Evolutionary conservation across 805 yeast species (phyloP).

Genomic region (Maudiozyma bulderi): DNA sequence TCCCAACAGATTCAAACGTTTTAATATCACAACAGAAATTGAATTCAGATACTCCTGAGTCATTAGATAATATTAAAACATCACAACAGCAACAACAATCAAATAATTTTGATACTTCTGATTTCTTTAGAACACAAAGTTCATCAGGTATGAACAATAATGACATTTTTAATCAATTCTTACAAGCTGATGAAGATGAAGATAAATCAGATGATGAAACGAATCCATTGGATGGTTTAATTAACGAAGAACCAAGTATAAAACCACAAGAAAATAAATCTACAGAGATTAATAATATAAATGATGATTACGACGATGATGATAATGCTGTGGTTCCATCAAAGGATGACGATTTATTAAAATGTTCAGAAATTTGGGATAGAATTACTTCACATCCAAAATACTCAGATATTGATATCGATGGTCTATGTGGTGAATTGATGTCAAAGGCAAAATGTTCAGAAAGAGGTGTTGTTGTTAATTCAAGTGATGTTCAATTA

Average conservation of each 20-base stretch:
- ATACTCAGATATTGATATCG: conserved; percentile 88
- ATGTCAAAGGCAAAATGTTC: conserved; percentile 92
- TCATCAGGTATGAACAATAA: neutral
- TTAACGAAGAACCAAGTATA: conserved; percentile 10
- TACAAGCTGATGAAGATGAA: conserved; percentile 9
- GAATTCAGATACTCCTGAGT: neutral
- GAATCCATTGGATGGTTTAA: conserved; percentile 2
- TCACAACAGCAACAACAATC: neutral
- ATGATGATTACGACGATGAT: conserved; percentile 22
- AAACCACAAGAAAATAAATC: neutral
- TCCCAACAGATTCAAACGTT: conserved; percentile 19
- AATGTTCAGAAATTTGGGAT: conserved; percentile 94
- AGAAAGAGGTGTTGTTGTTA: conserved; percentile 82
- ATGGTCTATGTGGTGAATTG: conserved; percentile 82
- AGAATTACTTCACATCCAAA: conserved; percentile 89
- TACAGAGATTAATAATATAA: neutral
- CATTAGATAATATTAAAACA: neutral
- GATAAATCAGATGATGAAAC: conserved; percentile 4
- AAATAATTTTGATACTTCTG: neutral
- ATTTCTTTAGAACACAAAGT: conserved; percentile 1
- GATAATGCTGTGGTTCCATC: conserved; percentile 54
- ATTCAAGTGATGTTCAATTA: conserved; percentile 66
- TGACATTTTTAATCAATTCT: conserved; percentile 4
- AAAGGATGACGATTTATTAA: conserved; percentile 47
- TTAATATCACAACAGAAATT: neutral